Evolutionary conservation across 768 basidiomycete genomes (phyloP).

Genomic region (Steccherinum ochraceum): DNA sequence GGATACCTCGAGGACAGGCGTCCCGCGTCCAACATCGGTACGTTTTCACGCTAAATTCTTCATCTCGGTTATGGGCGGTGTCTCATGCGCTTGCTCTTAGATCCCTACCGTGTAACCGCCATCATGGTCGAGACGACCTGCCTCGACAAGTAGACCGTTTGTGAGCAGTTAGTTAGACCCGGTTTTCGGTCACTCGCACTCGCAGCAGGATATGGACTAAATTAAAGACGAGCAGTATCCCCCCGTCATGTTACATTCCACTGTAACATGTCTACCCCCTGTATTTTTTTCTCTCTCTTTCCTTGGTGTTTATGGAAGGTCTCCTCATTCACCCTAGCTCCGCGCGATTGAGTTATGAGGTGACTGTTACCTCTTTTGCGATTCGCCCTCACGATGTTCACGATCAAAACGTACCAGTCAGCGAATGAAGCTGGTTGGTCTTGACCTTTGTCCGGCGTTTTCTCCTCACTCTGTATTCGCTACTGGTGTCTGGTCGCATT

Average conservation of each 20-base stretch:
- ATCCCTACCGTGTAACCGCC: constrained; percentile 91
- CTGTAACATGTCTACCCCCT: background rate
- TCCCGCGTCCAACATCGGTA: constrained; percentile 97
- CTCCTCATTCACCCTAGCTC: too few relatives aligned
- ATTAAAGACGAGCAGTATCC: background rate
- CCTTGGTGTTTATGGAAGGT: background rate
- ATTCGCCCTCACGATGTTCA: too few relatives aligned
- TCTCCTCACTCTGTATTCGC: too few relatives aligned
- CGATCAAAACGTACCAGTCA: too few relatives aligned
- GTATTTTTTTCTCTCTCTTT: too few relatives aligned
- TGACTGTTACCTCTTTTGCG: too few relatives aligned
- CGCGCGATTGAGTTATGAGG: too few relatives aligned
- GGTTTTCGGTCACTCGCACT: too few relatives aligned
- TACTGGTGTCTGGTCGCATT: too few relatives aligned
- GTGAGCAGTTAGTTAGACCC: too few relatives aligned
- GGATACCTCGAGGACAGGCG: constrained; percentile 97
- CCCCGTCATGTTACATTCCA: background rate
- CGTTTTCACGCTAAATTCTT: constrained; percentile 20
- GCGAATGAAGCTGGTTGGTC: too few relatives aligned
- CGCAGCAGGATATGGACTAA: background rate
- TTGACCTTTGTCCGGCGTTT: too few relatives aligned
- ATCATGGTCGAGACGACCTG: constrained; percentile 87
- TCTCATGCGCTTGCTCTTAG: constrained; percentile 29
- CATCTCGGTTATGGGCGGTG: background rate
- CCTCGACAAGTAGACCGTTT: constrained; percentile 44